A percentile compares a stretch with the other conserved stretches of the same genome.
Evolutionary conservation across 331 rosid genomes (phyloP).

Genomic region (Phaseolus coccineus): DNA sequence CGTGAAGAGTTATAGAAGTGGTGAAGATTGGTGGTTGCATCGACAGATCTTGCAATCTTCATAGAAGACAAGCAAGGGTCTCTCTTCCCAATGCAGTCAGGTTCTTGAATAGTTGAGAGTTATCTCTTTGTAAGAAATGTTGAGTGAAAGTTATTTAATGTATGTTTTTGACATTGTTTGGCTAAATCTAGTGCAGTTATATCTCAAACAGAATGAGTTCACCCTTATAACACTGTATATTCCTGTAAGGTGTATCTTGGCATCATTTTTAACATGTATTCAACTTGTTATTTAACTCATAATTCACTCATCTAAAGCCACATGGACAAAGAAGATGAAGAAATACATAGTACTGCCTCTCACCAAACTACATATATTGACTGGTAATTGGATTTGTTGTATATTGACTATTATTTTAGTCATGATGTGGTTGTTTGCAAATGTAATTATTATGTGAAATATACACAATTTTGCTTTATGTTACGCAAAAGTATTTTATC

Average conservation of each 20-base stretch:
- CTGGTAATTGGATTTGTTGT: constrained; percentile 61
- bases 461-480: too few species aligned
- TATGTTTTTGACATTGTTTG: constrained; percentile 41
- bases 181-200: constrained; percentile 47
- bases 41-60: constrained; percentile 77
- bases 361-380: constrained; percentile 33
- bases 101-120: constrained; percentile 46
- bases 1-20: constrained; percentile 93
- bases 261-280: constrained; percentile 49
- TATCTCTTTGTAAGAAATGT: constrained; percentile 37
- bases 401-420: constrained; percentile 59
- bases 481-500: too few species aligned
- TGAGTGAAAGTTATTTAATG: constrained; percentile 40
- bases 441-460: constrained; percentile 45
- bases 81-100: constrained; percentile 71
- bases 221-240: constrained; percentile 61
- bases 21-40: constrained; percentile 94
- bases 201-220: constrained; percentile 50
- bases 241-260: constrained; percentile 59
- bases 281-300: constrained; percentile 50
- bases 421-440: constrained; percentile 52
- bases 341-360: constrained; percentile 50
- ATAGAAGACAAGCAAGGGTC: constrained; percentile 73
- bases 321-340: constrained; percentile 34
- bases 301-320: constrained; percentile 48